Evolutionary conservation across 257 asterid species (phyloP).

Genomic region (Nicotiana obtusifolia): DNA sequence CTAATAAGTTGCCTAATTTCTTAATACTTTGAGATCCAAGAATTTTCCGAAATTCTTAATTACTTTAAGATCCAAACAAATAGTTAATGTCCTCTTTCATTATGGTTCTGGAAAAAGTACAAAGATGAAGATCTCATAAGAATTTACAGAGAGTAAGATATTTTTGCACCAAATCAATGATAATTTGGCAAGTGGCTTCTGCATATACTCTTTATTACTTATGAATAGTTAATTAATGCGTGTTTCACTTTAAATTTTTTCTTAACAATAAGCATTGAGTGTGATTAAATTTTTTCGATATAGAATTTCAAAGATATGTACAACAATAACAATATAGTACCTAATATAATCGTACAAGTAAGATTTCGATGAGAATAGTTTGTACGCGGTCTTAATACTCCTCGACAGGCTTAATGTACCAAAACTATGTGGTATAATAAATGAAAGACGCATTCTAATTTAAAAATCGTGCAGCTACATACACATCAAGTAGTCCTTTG

Average conservation of each 20-base stretch:
- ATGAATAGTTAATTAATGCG: background rate
- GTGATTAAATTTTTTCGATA: background rate
- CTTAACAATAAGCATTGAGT: background rate
- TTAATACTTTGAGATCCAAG: background rate
- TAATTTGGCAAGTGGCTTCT: background rate
- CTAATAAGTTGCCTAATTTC: background rate
- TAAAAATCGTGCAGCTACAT: background rate
- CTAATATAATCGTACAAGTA: no score
- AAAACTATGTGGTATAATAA: background rate
- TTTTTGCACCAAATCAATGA: background rate
- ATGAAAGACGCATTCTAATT: background rate
- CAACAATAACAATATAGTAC: no score
- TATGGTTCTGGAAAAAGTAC: background rate
- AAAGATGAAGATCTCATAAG: background rate
- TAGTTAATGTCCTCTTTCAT: background rate
- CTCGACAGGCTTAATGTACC: background rate
- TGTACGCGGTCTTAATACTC: no score
- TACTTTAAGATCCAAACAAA: background rate
- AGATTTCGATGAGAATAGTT: accelerated
- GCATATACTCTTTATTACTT: background rate
- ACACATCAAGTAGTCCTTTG: background rate
- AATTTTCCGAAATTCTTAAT: background rate
- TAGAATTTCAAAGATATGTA: background rate
- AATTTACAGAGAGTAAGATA: no score
- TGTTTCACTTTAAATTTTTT: background rate